phyloP scores from a whole-genome alignment of 2,329 filamentous ascomycete species.

The Epichloe festucae region DNA sequence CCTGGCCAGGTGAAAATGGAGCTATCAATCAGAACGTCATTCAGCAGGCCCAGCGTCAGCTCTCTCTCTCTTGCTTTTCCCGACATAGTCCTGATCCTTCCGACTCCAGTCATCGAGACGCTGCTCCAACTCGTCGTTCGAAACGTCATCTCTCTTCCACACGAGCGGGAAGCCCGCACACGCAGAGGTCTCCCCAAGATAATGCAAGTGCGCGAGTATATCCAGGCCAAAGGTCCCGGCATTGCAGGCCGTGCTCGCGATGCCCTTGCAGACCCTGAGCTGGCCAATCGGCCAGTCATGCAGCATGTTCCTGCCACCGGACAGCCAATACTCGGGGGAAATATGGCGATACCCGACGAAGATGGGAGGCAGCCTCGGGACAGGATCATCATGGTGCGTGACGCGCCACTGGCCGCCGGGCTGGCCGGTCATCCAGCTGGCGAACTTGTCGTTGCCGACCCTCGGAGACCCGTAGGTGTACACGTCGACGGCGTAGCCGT shows the following conservation, averaged over 20 bases:
- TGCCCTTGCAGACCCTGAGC: constrained; percentile 35
- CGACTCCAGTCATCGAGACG: constrained; percentile 17
- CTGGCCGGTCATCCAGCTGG: constrained; percentile 39
- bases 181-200: constrained; percentile 31
- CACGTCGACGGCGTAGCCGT: constrained; percentile 35
- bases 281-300: constrained; percentile 25
- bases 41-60: neutral
- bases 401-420: constrained; percentile 45
- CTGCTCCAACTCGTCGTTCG: constrained; percentile 25
- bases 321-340: constrained; percentile 57
- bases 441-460: constrained; percentile 44
- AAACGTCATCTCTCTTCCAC: constrained; percentile 16
- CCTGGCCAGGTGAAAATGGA: too few species aligned
- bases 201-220: constrained; percentile 31
- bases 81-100: neutral
- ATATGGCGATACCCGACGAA: constrained; percentile 50
- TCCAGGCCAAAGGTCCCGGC: constrained; percentile 33
- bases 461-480: constrained; percentile 58
- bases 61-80: neutral
- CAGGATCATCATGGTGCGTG: constrained; percentile 54
- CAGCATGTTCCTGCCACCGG: constrained; percentile 19
- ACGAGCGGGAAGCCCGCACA: constrained; percentile 20
- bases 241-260: constrained; percentile 35
- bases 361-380: constrained; percentile 53
- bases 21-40: too few species aligned